These are phyloP conservation scores for Apocynum venetum DNA, from an alignment of 257 asterid genomes.

Conservation along the genomic window DNA sequence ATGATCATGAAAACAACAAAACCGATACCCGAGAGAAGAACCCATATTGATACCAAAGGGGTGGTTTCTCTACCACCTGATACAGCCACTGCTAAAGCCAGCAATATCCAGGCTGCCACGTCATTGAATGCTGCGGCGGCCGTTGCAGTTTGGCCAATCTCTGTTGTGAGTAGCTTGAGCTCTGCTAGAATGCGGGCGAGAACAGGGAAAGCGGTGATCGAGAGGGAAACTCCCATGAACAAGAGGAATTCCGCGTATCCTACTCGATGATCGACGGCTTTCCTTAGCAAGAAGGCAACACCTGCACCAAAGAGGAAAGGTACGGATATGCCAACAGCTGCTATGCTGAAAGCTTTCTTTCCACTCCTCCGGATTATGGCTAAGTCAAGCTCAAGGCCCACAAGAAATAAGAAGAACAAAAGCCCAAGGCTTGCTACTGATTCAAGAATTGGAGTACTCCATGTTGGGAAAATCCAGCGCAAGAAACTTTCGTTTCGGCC, in stretches of 20 bases:
- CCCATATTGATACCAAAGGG: conserved; percentile 48
- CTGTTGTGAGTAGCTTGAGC: conserved; percentile 53
- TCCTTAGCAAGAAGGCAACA: conserved; percentile 35
- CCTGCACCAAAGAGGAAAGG: conserved; percentile 43
- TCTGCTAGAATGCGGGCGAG: conserved; percentile 64
- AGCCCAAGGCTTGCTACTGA: conserved; percentile 53
- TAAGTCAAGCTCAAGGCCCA: conserved; percentile 58
- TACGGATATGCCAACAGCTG: conserved; percentile 45
- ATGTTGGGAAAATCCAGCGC: conserved; percentile 42
- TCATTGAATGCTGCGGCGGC: conserved; percentile 68
- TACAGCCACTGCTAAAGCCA: conserved; percentile 62
- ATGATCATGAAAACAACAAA: conserved; percentile 50
- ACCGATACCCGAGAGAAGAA: conserved; percentile 40
- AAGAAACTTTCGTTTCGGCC: conserved; percentile 40
- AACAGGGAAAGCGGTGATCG: conserved; percentile 70
- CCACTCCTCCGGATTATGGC: conserved; percentile 40
- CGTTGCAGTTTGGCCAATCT: conserved; percentile 57
- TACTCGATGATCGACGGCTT: conserved; percentile 30
- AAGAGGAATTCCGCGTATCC: conserved; percentile 34
- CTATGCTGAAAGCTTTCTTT: conserved; percentile 37
- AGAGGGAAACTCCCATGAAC: conserved; percentile 61
- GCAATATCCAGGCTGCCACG: conserved; percentile 60
- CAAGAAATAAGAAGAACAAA: conserved; percentile 54
- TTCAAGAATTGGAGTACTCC: conserved; percentile 54
- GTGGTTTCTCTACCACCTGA: conserved; percentile 39